These are phyloP conservation scores for Lophiostoma macrostomum DNA, from an alignment of 495 filamentous ascomycete genomes.

Conservation along the genomic window DNA sequence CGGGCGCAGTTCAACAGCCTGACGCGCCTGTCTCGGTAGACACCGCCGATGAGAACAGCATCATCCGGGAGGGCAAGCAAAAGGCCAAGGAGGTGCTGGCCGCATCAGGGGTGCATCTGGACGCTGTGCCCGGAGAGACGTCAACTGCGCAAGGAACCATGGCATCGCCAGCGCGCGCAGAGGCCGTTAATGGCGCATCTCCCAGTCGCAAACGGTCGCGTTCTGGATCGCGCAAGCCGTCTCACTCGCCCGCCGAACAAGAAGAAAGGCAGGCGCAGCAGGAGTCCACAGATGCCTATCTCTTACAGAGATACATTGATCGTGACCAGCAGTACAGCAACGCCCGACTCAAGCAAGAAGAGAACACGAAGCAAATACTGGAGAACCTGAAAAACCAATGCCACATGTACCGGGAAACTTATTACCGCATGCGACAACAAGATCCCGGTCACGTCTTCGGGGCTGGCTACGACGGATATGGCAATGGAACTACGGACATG, in stretches of 20 bases:
- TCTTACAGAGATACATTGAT: conserved; percentile 72
- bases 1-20: conserved; percentile 27
- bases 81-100: conserved; percentile 57
- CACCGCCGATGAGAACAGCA: conserved; percentile 33
- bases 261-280: conserved; percentile 36
- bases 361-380: conserved; percentile 35
- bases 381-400: conserved; percentile 51
- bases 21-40: conserved; percentile 7
- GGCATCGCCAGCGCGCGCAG: conserved; percentile 13
- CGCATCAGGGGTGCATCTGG: conserved; percentile 46
- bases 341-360: conserved; percentile 51
- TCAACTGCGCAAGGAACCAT: background rate
- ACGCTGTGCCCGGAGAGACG: conserved; percentile 27
- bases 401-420: conserved; percentile 50
- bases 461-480: conserved; percentile 83
- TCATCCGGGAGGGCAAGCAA: conserved; percentile 56
- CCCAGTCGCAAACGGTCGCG: conserved; percentile 58
- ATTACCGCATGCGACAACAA: conserved; percentile 48
- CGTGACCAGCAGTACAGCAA: conserved; percentile 71
- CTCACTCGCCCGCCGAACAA: conserved; percentile 29
- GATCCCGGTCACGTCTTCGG: conserved; percentile 68
- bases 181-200: conserved; percentile 43
- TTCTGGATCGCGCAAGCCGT: conserved; percentile 50
- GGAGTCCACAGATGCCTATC: conserved; percentile 41
- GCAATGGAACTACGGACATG: conserved; percentile 76